Evolutionary conservation across 2,329 filamentous ascomycete genomes (phyloP).

Genomic region (Arthrinium phaeospermum): DNA sequence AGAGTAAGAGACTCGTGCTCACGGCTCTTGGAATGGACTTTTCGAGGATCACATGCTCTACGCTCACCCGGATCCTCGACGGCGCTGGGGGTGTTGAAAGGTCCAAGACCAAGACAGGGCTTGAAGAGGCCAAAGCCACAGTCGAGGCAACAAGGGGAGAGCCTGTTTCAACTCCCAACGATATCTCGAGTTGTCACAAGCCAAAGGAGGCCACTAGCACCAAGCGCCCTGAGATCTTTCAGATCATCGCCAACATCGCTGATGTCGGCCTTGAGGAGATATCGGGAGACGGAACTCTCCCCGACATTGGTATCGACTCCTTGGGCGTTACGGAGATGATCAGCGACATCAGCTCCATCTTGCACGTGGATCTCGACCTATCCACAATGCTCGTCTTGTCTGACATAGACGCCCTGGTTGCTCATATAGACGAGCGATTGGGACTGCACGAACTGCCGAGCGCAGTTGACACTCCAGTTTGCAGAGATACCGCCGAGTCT

Average conservation of each 20-base stretch:
- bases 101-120: not conserved
- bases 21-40: not conserved
- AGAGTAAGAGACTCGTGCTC: not conserved
- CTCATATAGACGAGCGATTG: conserved; percentile 25
- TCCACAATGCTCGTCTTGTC: conserved; percentile 27
- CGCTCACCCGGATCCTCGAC: not conserved
- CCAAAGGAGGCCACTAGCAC: too few relatives aligned
- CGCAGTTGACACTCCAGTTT: not conserved
- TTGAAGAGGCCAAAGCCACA: fast-evolving
- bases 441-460: not conserved
- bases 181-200: fast-evolving
- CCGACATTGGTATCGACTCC: conserved; percentile 31
- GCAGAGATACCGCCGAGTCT: not conserved
- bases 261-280: conserved; percentile 29
- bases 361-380: conserved; percentile 27
- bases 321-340: conserved; percentile 28
- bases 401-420: conserved; percentile 22
- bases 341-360: conserved; percentile 25
- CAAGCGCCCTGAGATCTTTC: conserved; percentile 24
- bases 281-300: conserved; percentile 7
- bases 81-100: not conserved
- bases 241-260: conserved; percentile 28
- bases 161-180: not conserved
- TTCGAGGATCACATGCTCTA: not conserved
- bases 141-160: not conserved